Conservation (phyloP, 768 basidiomycete genomes). For the Xerocomellus intermedius region DNA sequence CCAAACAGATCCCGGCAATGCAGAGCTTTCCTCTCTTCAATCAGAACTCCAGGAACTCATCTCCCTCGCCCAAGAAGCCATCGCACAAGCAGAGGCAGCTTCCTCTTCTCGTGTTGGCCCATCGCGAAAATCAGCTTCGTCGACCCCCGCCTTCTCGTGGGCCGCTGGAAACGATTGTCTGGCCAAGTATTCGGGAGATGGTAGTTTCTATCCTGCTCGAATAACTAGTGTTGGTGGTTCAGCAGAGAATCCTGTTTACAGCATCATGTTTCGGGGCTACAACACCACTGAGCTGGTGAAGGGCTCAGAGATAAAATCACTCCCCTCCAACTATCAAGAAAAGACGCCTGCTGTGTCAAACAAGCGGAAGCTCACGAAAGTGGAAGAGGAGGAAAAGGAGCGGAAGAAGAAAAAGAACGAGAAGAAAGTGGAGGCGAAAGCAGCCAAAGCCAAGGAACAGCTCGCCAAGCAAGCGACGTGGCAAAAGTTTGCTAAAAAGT, state of each 20-base stretch:
- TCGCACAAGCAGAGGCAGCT: constrained; percentile 65
- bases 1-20: constrained; percentile 68
- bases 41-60: constrained; percentile 84
- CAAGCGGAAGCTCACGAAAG: constrained; percentile 78
- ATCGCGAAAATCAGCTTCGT: constrained; percentile 51
- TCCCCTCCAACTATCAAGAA: constrained; percentile 57
- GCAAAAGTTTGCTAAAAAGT: constrained; percentile 96
- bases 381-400: constrained; percentile 85
- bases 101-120: constrained; percentile 57
- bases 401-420: constrained; percentile 94
- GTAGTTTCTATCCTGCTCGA: constrained; percentile 84
- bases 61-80: constrained; percentile 68
- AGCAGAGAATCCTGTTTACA: constrained; percentile 79
- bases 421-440: constrained; percentile 83
- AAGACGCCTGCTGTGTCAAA: constrained; percentile 39
- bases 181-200: constrained; percentile 83
- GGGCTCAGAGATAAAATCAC: constrained; percentile 63
- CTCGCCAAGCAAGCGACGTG: constrained; percentile 78
- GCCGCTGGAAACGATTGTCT: constrained; percentile 82
- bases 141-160: constrained; percentile 58
- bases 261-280: constrained; percentile 89
- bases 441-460: constrained; percentile 88
- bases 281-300: constrained; percentile 87
- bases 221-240: constrained; percentile 85
- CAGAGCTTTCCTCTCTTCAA: constrained; percentile 69